Percentiles rank a stretch among this genome's conserved stretches.
phyloP scores from a whole-genome alignment of 257 asterid genomes.

The Nicotiana undulata region DNA sequence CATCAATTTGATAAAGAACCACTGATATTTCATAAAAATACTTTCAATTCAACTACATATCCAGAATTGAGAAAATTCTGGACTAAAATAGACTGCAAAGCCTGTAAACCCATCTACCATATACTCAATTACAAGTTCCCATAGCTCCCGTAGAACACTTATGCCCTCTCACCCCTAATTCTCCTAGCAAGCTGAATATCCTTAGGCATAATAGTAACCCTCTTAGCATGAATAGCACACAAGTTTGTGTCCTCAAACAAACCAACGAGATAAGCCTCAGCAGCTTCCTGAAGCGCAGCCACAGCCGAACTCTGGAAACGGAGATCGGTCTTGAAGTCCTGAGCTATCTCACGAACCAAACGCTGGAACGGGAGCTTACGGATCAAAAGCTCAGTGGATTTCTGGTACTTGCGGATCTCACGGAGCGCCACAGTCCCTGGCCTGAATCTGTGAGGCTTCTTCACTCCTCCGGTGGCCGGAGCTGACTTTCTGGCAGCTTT shows the following conservation, averaged over 20 bases:
- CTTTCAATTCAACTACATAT: background rate
- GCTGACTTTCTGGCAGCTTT: conserved; percentile 37
- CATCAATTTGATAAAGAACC: background rate
- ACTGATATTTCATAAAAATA: background rate
- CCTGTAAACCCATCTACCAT: background rate
- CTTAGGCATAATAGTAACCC: conserved; percentile 33
- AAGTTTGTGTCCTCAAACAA: conserved; percentile 30
- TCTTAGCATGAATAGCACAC: conserved; percentile 33
- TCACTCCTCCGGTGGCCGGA: conserved; percentile 32
- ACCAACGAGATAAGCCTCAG: conserved; percentile 26
- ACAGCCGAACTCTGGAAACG: conserved; percentile 33
- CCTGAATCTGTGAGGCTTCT: conserved; percentile 32
- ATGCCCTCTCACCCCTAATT: conserved; percentile 29
- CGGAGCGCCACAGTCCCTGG: conserved; percentile 33
- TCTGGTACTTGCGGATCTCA: conserved; percentile 32
- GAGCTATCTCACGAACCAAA: conserved; percentile 36
- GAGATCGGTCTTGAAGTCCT: conserved; percentile 35
- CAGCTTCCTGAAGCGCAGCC: conserved; percentile 31
- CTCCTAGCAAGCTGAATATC: conserved; percentile 33
- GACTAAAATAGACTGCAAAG: background rate
- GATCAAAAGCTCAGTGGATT: conserved; percentile 27
- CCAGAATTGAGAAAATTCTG: background rate
- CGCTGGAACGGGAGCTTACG: conserved; percentile 28
- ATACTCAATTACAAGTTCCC: background rate
- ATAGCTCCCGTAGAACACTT: background rate